Evolutionary conservation across 768 basidiomycete genomes (phyloP), one percentile per base, ranked within the genome.

Genomic region (Dacryopinax spathularia): DNA sequence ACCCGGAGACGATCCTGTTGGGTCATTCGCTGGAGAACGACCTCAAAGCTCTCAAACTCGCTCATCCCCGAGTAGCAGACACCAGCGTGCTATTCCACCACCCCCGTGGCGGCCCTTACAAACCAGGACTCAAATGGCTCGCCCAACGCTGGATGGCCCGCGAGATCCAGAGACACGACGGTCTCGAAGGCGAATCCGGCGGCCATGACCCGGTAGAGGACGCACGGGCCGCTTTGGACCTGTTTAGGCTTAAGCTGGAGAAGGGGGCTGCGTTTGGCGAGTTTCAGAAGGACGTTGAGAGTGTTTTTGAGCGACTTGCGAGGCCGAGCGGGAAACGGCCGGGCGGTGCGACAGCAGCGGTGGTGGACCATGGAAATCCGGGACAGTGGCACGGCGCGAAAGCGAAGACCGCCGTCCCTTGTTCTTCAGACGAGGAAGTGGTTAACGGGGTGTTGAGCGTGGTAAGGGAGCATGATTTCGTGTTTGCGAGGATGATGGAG

Each of bases 21-120:
- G 95, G 95, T 0, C 95, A 99, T 72, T 97, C 93, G 4, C 84
- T 98, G 60, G 94, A 97, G 76, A 93, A 89, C 16, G 95, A 99
- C 70, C 81, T 99, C 33, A 83, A 82, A 68, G 91, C 91, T 0
- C 82, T 99, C 65, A 90, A 89, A 68, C 81, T 95, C 34, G 83
- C 84, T 67, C 93, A 97, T 70, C 84, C 92, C 0, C 77, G 81
- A 60, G 91, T 91, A 70, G 89, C 97, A 69, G 95, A 99, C 71
- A 97, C 95, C 1, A 89, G 92, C 0, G 71, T 99, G 3, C 72
- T 87, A 10, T 99, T 86, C 75, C 88, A 93, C 71, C 95, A 99
- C 74, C 91, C 95, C 0, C 86, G 91, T 20, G 93, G 95, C 1
- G 83, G 91, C 37, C 93, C 95, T 0, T 83, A 91, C 66, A 98